These are phyloP conservation scores for Acanthamoeba healyi DNA, from an alignment of 208 protist genomes.

Conservation along the genomic window DNA sequence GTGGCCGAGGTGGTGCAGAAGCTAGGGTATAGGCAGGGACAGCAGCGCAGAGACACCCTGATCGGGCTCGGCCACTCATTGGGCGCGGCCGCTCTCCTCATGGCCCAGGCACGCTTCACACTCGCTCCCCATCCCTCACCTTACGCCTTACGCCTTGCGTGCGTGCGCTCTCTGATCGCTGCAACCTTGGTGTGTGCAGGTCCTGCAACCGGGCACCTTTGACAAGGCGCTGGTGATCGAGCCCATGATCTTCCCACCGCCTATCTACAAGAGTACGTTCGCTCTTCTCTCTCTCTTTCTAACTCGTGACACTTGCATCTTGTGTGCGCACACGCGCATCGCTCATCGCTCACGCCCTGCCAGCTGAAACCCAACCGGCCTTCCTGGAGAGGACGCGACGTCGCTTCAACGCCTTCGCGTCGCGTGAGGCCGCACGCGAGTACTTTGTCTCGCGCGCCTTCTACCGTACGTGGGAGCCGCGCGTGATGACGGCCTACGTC, in stretches of 20 bases:
- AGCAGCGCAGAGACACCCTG: not conserved
- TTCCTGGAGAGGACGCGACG: not conserved
- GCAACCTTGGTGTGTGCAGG: not conserved
- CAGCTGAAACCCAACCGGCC: not conserved
- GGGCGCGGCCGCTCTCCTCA: conserved; percentile 18
- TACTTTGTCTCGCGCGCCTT: not conserved
- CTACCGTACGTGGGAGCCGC: conserved; percentile 32
- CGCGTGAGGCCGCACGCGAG: not conserved
- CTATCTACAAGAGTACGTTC: not conserved
- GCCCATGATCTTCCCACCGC: conserved; percentile 56
- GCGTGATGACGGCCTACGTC: not conserved
- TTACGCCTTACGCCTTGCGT: too few species aligned
- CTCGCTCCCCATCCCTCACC: not conserved
- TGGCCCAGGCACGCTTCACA: conserved; percentile 35
- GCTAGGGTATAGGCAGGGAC: not conserved
- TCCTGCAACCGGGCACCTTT: not conserved
- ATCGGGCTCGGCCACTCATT: conserved; percentile 55
- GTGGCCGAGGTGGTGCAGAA: not conserved
- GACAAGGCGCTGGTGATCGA: conserved; percentile 52
- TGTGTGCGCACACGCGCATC: too few species aligned
- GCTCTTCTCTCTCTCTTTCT: not conserved
- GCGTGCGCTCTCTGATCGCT: too few species aligned
- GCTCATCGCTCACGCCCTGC: too few species aligned
- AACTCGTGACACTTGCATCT: not conserved
- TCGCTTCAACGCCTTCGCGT: conserved; percentile 2